These are phyloP conservation scores for Chalciporus chontae DNA, from an alignment of 768 basidiomycete genomes.

Conservation along the genomic window DNA sequence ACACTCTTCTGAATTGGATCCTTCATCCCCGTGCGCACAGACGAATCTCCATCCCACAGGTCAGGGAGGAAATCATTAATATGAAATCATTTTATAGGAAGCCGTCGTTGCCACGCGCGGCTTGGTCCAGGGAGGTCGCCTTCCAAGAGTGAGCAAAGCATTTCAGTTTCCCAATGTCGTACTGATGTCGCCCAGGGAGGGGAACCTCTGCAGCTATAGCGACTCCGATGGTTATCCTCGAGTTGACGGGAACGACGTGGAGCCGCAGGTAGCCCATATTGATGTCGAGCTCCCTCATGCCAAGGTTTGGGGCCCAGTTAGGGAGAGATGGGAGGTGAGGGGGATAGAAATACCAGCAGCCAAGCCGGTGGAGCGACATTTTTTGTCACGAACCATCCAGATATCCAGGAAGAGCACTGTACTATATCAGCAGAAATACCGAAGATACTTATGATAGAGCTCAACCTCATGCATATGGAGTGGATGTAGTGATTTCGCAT, in stretches of 20 bases:
- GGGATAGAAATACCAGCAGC: not conserved
- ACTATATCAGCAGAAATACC: not conserved
- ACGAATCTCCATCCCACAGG: slow-evolving; percentile 17
- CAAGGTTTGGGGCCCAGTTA: not conserved
- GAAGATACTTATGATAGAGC: not conserved
- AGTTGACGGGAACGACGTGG: not conserved
- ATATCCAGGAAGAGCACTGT: too few relatives aligned
- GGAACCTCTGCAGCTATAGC: too few relatives aligned
- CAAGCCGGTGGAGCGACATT: not conserved
- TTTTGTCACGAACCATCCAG: not conserved
- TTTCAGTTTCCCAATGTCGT: not conserved
- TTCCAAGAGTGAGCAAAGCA: not conserved
- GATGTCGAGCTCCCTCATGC: not conserved
- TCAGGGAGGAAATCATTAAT: slow-evolving; percentile 11
- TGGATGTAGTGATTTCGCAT: too few relatives aligned
- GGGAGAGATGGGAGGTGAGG: not conserved
- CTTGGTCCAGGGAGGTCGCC: not conserved
- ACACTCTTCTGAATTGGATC: slow-evolving; percentile 8
- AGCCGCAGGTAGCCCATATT: not conserved
- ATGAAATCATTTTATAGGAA: slow-evolving; percentile 15
- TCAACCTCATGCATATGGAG: slow-evolving; percentile 31
- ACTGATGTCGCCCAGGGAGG: not conserved
- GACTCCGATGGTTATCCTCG: not conserved
- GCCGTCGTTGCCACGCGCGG: not conserved
- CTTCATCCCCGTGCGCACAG: slow-evolving; percentile 12